Conservation (phyloP, 148 eudicot genomes). For the Amaranthus palmeri region DNA sequence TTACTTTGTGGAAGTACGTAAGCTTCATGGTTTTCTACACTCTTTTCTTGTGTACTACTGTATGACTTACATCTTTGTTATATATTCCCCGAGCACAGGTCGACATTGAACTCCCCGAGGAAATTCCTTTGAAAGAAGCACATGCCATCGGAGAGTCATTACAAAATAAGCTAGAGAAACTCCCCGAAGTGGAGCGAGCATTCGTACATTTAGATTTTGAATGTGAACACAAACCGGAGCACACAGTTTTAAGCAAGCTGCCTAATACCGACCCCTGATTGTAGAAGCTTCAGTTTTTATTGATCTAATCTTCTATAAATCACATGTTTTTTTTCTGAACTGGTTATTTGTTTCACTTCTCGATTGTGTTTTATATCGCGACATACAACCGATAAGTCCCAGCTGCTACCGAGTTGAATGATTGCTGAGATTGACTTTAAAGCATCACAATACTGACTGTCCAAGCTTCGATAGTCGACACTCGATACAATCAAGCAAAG, state of each 20-base stretch:
- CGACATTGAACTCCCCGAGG: conserved; percentile 89
- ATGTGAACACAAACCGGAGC: conserved; percentile 94
- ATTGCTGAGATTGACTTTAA: neutral
- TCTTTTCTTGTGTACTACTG: too few relatives aligned
- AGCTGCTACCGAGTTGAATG: neutral
- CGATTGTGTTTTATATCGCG: neutral
- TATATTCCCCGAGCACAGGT: conserved; percentile 37
- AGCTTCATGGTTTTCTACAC: conserved; percentile 5
- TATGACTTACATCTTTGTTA: too few relatives aligned
- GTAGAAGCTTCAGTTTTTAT: neutral
- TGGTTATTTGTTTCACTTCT: neutral
- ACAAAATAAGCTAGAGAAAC: conserved; percentile 78
- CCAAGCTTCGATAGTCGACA: neutral
- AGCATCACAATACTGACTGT: neutral
- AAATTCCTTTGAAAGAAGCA: conserved; percentile 74
- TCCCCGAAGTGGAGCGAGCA: conserved; percentile 88
- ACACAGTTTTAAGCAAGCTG: conserved; percentile 65
- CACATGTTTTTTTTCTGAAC: neutral
- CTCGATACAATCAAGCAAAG: neutral
- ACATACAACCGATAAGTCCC: neutral
- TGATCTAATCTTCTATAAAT: neutral
- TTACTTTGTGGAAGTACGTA: conserved; percentile 86
- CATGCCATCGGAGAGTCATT: conserved; percentile 79
- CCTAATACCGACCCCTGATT: conserved; percentile 68
- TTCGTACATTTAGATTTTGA: conserved; percentile 92